Evolutionary conservation across 257 asterid genomes (phyloP).

Genomic region (Phtheirospermum japonicum): DNA sequence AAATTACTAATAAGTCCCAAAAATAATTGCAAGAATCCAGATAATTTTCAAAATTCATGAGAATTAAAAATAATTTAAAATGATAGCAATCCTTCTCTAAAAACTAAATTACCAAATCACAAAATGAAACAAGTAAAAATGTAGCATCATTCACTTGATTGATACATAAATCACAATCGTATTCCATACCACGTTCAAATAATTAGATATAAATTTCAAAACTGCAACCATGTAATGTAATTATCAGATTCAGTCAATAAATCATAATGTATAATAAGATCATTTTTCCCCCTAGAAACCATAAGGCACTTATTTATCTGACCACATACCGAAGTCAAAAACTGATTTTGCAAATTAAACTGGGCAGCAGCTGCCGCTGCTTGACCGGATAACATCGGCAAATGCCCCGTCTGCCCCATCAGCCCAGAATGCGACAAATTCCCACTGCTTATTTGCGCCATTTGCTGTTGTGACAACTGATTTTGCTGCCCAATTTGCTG

Average conservation of each 20-base stretch:
- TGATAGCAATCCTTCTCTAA: conserved; percentile 2
- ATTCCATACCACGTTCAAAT: conserved; percentile 11
- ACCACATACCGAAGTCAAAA: conserved; percentile 61
- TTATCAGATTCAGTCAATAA: conserved; percentile 1
- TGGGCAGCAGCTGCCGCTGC: conserved; percentile 65
- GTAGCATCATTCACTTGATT: conserved; percentile 15
- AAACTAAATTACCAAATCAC: conserved; percentile 3
- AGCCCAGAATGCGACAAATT: conserved; percentile 61
- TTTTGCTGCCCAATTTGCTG: conserved; percentile 53
- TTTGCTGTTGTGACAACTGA: conserved; percentile 43
- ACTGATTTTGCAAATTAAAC: conserved; percentile 71
- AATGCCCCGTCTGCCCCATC: conserved; percentile 79
- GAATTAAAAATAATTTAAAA: neutral
- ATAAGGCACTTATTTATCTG: conserved; percentile 2
- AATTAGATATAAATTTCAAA: neutral
- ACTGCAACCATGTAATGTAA: conserved; percentile 12
- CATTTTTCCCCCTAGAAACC: too few species aligned
- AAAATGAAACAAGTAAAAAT: neutral
- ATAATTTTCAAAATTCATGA: neutral
- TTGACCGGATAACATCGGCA: conserved; percentile 79
- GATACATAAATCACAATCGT: neutral
- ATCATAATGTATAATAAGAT: too few species aligned
- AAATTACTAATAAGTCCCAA: conserved; percentile 2
- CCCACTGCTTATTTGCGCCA: conserved; percentile 59
- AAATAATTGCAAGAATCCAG: conserved; percentile 2